Conservation (phyloP, 192 early-diverging fungal genomes). For the Spizellomyces sp. region DNA sequence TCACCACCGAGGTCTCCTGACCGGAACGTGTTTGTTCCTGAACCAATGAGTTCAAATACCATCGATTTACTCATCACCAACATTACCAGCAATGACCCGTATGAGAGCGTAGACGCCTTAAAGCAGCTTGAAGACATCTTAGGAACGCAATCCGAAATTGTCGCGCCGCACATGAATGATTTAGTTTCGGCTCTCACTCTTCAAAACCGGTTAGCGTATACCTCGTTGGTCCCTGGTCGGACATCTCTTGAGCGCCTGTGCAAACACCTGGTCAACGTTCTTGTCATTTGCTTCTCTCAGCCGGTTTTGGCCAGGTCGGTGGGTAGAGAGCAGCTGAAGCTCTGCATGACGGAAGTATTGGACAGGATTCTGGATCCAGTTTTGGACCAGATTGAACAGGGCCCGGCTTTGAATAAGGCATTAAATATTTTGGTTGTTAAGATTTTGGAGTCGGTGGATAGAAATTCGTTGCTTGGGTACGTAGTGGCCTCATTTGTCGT, state of each 20-base stretch:
- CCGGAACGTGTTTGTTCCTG: conserved; percentile 11
- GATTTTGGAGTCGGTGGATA: conserved; percentile 85
- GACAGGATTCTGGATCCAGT: conserved; percentile 77
- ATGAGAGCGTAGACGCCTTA: conserved; percentile 71
- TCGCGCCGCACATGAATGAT: conserved; percentile 64
- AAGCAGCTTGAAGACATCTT: conserved; percentile 73
- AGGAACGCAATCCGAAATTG: conserved; percentile 48
- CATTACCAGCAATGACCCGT: conserved; percentile 64
- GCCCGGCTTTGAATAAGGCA: conserved; percentile 64
- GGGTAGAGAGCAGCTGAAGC: conserved; percentile 64
- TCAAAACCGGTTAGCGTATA: conserved; percentile 75
- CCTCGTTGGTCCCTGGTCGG: conserved; percentile 52
- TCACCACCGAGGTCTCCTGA: conserved; percentile 1
- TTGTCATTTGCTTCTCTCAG: conserved; percentile 77
- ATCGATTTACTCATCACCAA: conserved; percentile 72
- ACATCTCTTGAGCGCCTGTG: conserved; percentile 66
- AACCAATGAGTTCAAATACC: conserved; percentile 25
- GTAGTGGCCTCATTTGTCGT: no score
- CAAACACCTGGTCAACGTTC: conserved; percentile 75
- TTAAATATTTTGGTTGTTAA: conserved; percentile 89
- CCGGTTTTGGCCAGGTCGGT: conserved; percentile 67
- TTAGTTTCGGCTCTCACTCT: conserved; percentile 73
- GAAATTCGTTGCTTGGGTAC: conserved; percentile 41
- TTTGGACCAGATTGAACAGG: conserved; percentile 61
- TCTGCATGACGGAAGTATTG: conserved; percentile 76